A percentile compares a stretch with the other conserved stretches of the same genome.
Conservation (phyloP, 2,329 filamentous ascomycete genomes). For the Alternaria hordeiaustralica region DNA sequence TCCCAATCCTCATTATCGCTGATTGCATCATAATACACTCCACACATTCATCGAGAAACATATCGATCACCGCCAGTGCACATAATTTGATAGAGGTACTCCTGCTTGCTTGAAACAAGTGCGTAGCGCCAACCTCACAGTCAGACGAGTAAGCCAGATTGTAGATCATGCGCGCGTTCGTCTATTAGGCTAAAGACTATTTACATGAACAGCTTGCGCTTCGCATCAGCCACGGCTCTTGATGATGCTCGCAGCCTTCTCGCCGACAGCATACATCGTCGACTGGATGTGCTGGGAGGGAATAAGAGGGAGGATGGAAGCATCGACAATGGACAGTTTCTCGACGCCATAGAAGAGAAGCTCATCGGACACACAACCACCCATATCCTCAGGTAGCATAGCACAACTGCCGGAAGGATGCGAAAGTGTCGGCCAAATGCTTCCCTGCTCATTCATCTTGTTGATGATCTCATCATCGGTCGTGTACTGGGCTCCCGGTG, state of each 20-base stretch:
- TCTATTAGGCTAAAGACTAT: not conserved
- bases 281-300: constrained; percentile 42
- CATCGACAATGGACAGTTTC: constrained; percentile 39
- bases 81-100: not conserved
- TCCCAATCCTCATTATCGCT: not conserved
- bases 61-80: not conserved
- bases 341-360: constrained; percentile 41
- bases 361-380: constrained; percentile 36
- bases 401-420: constrained; percentile 38
- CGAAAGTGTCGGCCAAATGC: constrained; percentile 31
- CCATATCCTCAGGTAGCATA: constrained; percentile 43
- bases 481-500: constrained; percentile 34
- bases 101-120: not conserved
- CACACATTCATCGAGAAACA: not conserved
- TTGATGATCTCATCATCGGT: constrained; percentile 37
- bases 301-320: constrained; percentile 41
- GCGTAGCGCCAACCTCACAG: not conserved
- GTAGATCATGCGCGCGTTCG: not conserved
- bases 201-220: not conserved
- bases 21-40: not conserved
- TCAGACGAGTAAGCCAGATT: not conserved
- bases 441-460: constrained; percentile 18
- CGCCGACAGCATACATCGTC: constrained; percentile 43
- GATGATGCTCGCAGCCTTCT: constrained; percentile 44
- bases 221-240: constrained; percentile 22